Evolutionary conservation across 1,284 basidiomycete species (phyloP).

Genomic region (Lentinula novae-zelandiae): DNA sequence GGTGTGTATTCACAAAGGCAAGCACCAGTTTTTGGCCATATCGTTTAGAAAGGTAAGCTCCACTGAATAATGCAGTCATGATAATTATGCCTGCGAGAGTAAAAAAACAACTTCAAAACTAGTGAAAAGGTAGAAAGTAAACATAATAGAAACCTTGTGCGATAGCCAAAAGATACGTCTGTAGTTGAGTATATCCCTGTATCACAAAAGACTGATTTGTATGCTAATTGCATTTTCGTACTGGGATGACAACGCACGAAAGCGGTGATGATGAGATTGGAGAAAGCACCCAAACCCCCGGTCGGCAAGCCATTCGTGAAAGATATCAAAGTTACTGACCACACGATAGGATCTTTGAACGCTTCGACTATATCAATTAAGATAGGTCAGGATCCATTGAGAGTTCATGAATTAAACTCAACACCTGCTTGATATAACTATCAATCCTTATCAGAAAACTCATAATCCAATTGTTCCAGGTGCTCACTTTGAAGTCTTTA

Average conservation of each 20-base stretch:
- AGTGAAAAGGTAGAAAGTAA: background rate
- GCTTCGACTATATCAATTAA: slow-evolving; percentile 34
- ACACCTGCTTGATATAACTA: slow-evolving; percentile 36
- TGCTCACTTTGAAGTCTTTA: slow-evolving; percentile 43
- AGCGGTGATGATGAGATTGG: slow-evolving; percentile 46
- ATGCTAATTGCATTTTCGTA: background rate
- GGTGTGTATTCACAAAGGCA: slow-evolving; percentile 32
- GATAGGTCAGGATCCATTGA: background rate
- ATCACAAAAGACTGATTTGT: background rate
- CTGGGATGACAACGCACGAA: slow-evolving; percentile 28
- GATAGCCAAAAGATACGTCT: slow-evolving; percentile 49
- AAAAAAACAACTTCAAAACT: background rate
- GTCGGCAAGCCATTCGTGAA: slow-evolving; percentile 53
- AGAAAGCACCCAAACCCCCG: slow-evolving; percentile 49
- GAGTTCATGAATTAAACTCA: no score
- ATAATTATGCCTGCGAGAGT: slow-evolving; percentile 33
- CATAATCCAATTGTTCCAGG: background rate
- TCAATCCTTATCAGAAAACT: background rate
- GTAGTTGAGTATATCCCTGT: slow-evolving; percentile 43
- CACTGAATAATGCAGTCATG: slow-evolving; percentile 44
- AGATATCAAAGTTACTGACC: slow-evolving; percentile 41
- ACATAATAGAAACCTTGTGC: slow-evolving; percentile 33
- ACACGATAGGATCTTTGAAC: slow-evolving; percentile 42
- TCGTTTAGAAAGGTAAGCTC: slow-evolving; percentile 39
- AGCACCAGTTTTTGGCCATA: slow-evolving; percentile 42